A percentile compares a stretch with the other conserved stretches of the same genome.
phyloP scores from a whole-genome alignment of 352 stramenopile species.

The Blastocystis sp. region DNA sequence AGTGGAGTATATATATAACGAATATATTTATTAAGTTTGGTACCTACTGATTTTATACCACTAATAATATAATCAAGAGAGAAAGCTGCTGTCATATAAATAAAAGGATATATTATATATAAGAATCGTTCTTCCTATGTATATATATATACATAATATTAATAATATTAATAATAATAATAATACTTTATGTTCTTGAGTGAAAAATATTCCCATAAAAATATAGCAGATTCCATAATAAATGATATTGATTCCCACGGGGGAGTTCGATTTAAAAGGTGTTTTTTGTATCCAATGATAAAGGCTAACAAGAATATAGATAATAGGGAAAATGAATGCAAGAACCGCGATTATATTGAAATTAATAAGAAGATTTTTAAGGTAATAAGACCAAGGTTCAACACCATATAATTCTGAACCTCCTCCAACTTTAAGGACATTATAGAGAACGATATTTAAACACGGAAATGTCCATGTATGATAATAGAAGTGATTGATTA shows the following conservation, averaged over 20 bases:
- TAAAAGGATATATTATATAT: conserved; percentile 56
- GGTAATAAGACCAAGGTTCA: conserved; percentile 57
- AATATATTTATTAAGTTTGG: too few relatives aligned
- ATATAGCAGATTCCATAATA: conserved; percentile 42
- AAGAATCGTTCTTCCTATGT: conserved; percentile 63
- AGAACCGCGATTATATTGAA: conserved; percentile 53
- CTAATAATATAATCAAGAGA: too few relatives aligned
- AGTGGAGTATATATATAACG: too few relatives aligned
- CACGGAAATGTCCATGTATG: conserved; percentile 52
- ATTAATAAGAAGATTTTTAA: conserved; percentile 56
- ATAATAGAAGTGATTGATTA: conserved; percentile 55
- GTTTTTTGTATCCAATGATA: too few relatives aligned
- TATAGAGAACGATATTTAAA: conserved; percentile 63
- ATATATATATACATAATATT: too few relatives aligned
- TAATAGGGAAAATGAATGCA: conserved; percentile 41
- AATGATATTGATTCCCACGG: too few relatives aligned
- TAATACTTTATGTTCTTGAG: conserved; percentile 53
- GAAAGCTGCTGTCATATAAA: conserved; percentile 53
- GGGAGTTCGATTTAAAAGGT: too few relatives aligned
- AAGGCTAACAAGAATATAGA: too few relatives aligned
- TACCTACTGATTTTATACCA: too few relatives aligned
- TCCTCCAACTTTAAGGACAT: conserved; percentile 54
- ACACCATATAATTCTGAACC: conserved; percentile 58
- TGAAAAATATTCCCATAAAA: conserved; percentile 57
- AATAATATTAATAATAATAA: too few relatives aligned